Conservation (phyloP, 352 stramenopile species). For the Nothophytophthora sp. region DNA sequence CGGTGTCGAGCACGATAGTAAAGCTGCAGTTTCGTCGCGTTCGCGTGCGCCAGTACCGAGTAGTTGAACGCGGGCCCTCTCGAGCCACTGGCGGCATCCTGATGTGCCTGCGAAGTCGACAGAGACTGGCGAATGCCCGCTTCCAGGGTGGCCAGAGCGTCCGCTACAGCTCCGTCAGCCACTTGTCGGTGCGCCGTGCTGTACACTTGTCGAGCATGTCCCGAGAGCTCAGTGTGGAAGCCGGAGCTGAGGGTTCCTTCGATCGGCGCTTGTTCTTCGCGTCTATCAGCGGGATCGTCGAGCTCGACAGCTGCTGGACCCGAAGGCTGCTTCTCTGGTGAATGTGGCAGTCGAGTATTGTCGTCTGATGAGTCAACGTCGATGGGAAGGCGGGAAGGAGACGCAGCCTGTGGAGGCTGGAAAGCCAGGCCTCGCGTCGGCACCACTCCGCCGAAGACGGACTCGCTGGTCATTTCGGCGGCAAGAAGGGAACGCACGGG, state of each 20-base stretch:
- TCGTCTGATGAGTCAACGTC: neutral
- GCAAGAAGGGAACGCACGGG: conserved; percentile 50
- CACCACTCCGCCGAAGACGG: conserved; percentile 46
- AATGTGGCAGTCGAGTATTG: neutral
- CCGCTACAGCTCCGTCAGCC: conserved; percentile 21
- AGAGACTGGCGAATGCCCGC: conserved; percentile 47
- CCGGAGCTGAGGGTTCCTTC: neutral
- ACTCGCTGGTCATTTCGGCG: conserved; percentile 56
- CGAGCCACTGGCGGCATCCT: conserved; percentile 20
- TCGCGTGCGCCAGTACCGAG: conserved; percentile 35
- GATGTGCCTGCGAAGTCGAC: conserved; percentile 21
- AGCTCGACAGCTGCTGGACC: neutral
- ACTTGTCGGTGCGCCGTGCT: conserved; percentile 9
- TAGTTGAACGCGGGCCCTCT: conserved; percentile 41
- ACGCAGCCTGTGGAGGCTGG: conserved; percentile 1
- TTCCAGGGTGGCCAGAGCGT: conserved; percentile 48
- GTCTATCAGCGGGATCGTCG: no score
- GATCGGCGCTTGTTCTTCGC: neutral
- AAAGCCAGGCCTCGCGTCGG: conserved; percentile 37
- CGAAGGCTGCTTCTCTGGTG: neutral
- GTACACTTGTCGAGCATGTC: conserved; percentile 20
- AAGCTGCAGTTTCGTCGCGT: conserved; percentile 35
- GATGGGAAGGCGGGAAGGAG: neutral
- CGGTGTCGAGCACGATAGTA: conserved; percentile 35
- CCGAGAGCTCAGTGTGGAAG: conserved; percentile 4